A percentile compares a stretch with the other conserved stretches of the same genome.
These are phyloP conservation scores for Aciculosporium take DNA, from an alignment of 2,329 filamentous ascomycete species.

Conservation along the genomic window DNA sequence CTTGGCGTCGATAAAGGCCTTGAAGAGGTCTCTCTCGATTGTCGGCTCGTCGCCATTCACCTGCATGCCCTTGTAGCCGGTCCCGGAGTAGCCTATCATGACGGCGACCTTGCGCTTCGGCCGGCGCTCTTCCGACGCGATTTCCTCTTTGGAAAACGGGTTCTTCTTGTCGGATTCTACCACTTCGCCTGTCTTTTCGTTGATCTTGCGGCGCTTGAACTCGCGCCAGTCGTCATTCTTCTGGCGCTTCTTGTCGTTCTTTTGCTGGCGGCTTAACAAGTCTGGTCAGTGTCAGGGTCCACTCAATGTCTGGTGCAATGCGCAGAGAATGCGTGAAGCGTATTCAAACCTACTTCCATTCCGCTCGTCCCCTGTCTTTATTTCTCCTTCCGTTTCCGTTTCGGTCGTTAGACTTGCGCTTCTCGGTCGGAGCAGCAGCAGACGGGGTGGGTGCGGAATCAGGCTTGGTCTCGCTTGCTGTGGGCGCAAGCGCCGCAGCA, in stretches of 20 bases:
- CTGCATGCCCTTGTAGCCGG: constrained; percentile 95
- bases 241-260: constrained; percentile 24
- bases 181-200: constrained; percentile 19
- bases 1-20: constrained; percentile 76
- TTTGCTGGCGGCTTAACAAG: constrained; percentile 18
- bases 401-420: constrained; percentile 5
- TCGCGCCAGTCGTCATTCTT: constrained; percentile 26
- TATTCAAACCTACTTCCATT: constrained; percentile 10
- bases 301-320: background rate
- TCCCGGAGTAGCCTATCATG: constrained; percentile 87
- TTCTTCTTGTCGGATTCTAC: constrained; percentile 23
- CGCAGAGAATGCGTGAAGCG: too few relatives aligned
- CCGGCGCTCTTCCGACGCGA: constrained; percentile 69
- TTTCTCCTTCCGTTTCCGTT: constrained; percentile 7
- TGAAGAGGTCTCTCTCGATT: constrained; percentile 90
- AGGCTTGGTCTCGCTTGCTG: constrained; percentile 2
- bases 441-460: background rate
- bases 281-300: constrained; percentile 19
- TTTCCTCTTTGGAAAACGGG: constrained; percentile 59
- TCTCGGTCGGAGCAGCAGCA: background rate
- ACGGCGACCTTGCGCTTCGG: constrained; percentile 97
- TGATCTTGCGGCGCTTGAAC: constrained; percentile 27
- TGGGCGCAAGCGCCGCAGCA: constrained; percentile 7
- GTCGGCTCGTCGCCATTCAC: constrained; percentile 73
- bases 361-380: constrained; percentile 16